Base-by-base conservation (phyloP, 352 stramenopile genomes). In the Globisporangium nunn region DNA sequence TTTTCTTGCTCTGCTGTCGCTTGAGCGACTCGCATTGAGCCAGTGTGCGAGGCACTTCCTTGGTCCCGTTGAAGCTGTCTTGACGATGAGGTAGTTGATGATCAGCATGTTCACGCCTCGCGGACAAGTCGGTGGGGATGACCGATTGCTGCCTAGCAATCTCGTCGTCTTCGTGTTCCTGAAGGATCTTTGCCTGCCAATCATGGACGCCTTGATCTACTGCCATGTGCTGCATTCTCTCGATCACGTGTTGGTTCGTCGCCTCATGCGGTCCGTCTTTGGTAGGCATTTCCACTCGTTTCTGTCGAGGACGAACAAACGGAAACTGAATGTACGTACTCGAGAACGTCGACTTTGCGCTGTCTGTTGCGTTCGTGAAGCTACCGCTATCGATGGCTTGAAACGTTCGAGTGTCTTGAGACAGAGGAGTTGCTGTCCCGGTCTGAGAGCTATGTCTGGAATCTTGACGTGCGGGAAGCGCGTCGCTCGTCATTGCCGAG, bases 261-360 rank as follows among this genome's bases (percentile, higher is more conserved):
- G 12, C 35, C 12, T 6, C 37, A 43, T 1, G 37, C 28, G 37
- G 43, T 56, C 8, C 52, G 37, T 15, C 33, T 4, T 57, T 61
- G 4, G 62, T 15, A 15, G 40, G 1, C 3, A 57, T 54, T n/a
- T 40, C 50, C 1, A 87, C 33, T 1, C 61, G 63, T 17, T 63
- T 71, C 1, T 63, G 61, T 6, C 69, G 63, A 0, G 79, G 77
- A 11, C 59, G 18, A 1, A 85, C 55, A 18, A 78, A 59, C 0
- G 78, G 79, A 48, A 89, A 89, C 46, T 87, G 79, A 33, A 89
- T 68, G 51, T 85, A 85, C 37, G 75, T 63, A 43, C 65, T 88
- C 7, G 64, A 55, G 14, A 60, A 51, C 18, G 4, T 43, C 2
- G 57, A 43, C 18, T 7, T 48, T 3, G 46, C 4, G 7, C 7